These are phyloP conservation scores for Cladosporium oxysporum DNA, from an alignment of 2,329 filamentous ascomycete genomes.

Conservation along the genomic window DNA sequence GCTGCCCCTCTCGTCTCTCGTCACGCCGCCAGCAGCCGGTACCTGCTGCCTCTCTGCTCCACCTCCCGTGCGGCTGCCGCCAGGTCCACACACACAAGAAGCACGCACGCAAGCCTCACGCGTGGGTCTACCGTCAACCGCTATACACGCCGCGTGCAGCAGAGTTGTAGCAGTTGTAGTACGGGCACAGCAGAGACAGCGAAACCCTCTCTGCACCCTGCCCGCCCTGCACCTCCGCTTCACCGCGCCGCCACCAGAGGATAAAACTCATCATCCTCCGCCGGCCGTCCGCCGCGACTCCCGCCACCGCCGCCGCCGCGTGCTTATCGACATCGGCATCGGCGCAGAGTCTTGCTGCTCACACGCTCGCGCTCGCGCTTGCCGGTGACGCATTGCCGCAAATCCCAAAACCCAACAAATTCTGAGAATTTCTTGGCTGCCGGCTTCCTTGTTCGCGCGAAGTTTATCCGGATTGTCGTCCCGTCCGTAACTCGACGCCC, in stretches of 20 bases:
- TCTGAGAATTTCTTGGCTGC: constrained; percentile 6
- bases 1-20: constrained; percentile 18
- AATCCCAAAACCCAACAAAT: constrained; percentile 11
- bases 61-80: constrained; percentile 18
- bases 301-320: background rate
- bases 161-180: background rate
- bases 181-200: background rate
- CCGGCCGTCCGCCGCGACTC: background rate
- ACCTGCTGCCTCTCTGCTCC: constrained; percentile 20
- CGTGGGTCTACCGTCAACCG: constrained; percentile 15
- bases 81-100: constrained; percentile 16
- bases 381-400: constrained; percentile 14
- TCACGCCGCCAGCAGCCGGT: constrained; percentile 14
- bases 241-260: background rate
- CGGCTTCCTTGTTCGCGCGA: constrained; percentile 5
- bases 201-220: background rate
- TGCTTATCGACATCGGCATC: constrained; percentile 9
- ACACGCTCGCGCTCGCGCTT: background rate
- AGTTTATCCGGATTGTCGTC: background rate
- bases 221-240: background rate
- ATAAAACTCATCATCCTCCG: background rate
- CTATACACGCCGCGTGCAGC: constrained; percentile 9
- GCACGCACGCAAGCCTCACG: constrained; percentile 8
- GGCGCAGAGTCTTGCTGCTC: constrained; percentile 1
- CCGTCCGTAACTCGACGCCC: background rate